These are phyloP conservation scores for Botrytis sinoallii DNA, from an alignment of 2,329 filamentous ascomycete genomes.

Conservation along the genomic window DNA sequence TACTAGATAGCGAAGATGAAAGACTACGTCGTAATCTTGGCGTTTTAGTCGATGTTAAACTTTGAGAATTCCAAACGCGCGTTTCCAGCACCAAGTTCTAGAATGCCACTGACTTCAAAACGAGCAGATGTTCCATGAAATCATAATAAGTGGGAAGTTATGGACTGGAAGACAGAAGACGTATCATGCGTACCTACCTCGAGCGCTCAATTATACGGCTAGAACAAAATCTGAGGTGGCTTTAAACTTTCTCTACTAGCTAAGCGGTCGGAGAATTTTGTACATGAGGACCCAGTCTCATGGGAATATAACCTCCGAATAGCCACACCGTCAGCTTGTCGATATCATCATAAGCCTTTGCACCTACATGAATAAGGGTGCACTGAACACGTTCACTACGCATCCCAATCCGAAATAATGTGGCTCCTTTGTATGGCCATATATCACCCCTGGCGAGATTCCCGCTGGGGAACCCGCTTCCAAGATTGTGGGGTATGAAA, in stretches of 20 bases:
- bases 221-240: neutral
- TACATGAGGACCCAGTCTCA: neutral
- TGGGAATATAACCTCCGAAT: neutral
- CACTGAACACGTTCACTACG: neutral
- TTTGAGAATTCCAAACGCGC: neutral
- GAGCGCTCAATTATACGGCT: neutral
- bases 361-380: neutral
- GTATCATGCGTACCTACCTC: neutral
- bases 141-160: neutral
- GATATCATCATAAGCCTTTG: neutral
- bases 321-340: neutral
- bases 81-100: neutral
- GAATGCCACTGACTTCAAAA: neutral
- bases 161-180: neutral
- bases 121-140: neutral
- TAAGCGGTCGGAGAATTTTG: neutral
- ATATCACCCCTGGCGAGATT: neutral
- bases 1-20: neutral
- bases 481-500: slow-evolving; percentile 6
- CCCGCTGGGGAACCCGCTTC: neutral
- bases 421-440: neutral
- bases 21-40: neutral
- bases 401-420: neutral
- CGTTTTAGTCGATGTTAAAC: neutral
- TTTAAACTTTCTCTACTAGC: neutral